These are phyloP conservation scores for Lanmaoa rubissima DNA, from an alignment of 768 basidiomycete genomes.

Conservation along the genomic window DNA sequence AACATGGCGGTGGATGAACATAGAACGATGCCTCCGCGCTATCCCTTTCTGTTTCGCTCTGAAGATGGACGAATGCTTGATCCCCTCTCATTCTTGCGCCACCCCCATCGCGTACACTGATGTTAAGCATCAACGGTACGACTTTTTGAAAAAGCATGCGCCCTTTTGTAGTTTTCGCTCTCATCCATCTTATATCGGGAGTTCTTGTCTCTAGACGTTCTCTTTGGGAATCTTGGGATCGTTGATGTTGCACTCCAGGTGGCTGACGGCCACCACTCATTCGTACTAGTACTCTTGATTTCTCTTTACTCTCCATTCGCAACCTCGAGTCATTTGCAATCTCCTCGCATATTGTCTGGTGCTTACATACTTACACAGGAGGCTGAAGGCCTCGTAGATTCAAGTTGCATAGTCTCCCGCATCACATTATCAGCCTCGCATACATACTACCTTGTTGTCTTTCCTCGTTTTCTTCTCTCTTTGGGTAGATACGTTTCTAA, in stretches of 20 bases:
- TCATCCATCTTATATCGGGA: conserved; percentile 8
- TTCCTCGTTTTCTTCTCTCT: conserved; percentile 8
- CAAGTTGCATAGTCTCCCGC: conserved; percentile 18
- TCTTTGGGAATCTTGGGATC: conserved; percentile 16
- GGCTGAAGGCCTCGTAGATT: conserved; percentile 37
- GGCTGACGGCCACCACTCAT: conserved; percentile 31
- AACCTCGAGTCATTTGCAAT: conserved; percentile 8
- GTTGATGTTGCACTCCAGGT: conserved; percentile 18
- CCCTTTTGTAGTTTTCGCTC: conserved; percentile 4
- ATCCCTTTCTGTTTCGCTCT: conserved; percentile 8
- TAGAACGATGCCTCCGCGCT: conserved; percentile 4
- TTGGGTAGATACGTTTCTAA: conserved; percentile 18
- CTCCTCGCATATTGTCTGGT: conserved; percentile 13
- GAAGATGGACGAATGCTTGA: conserved; percentile 11
- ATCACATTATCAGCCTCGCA: conserved; percentile 20
- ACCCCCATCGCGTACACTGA: conserved; percentile 19
- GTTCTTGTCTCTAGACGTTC: conserved; percentile 9
- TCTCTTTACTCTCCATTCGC: not conserved
- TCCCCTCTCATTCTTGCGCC: conserved; percentile 16
- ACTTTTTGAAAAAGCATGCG: conserved; percentile 7
- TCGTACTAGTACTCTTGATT: conserved; percentile 12
- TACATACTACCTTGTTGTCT: conserved; percentile 24
- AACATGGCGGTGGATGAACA: conserved; percentile 10
- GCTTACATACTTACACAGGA: conserved; percentile 31
- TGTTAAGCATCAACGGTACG: conserved; percentile 26